Evolutionary conservation across 768 basidiomycete species (phyloP), one percentile per base, ranked within the genome.

Genomic region (Mycena crocata): DNA sequence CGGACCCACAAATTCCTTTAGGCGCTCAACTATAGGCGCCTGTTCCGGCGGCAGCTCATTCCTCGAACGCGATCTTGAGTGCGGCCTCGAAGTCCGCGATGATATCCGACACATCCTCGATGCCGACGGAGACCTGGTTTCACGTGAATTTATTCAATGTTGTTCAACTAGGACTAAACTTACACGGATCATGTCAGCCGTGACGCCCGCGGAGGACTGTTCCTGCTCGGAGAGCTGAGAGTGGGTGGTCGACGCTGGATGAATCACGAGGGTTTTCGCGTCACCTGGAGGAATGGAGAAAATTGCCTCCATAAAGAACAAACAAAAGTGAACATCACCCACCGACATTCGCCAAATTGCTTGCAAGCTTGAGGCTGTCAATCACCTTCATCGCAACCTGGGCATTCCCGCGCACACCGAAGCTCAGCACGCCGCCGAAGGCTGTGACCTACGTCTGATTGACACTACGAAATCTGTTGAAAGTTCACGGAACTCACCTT

Each of bases 231-330:
- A 83, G 51, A 93, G 80, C 76, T 93, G 92, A 40, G 87, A 82
- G 72, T 95, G 93, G 0, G 93, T 94, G 26, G 93, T 93, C 26
- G 86, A 85, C 6, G 89, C 90, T 1, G 93, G 92, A 72, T 92
- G 90, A 63, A 94, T 92, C 42, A 92, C 90, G 19, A 94, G 85
- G 9, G 90, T 93, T 79, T 94, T 93, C n/a, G 90, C 88, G 64
- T 91, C 90, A 30, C 89, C 87, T 84, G 63, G 26, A 13, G 13
- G 35, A 24, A 34, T 52, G 26, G n/a, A n/a, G n/a, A n/a, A n/a
- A n/a, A n/a, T n/a, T n/a, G n/a, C n/a, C n/a, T n/a, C n/a, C n/a
- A n/a, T n/a, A 7, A 23, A 7, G 26, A 34, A 21, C 21, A 45
- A 23, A 52, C 46, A 32, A 34, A 37, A 13, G 10, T n/a, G n/a